phyloP scores from a whole-genome alignment of 129 eudicot genomes.

The Arctium lappa region DNA sequence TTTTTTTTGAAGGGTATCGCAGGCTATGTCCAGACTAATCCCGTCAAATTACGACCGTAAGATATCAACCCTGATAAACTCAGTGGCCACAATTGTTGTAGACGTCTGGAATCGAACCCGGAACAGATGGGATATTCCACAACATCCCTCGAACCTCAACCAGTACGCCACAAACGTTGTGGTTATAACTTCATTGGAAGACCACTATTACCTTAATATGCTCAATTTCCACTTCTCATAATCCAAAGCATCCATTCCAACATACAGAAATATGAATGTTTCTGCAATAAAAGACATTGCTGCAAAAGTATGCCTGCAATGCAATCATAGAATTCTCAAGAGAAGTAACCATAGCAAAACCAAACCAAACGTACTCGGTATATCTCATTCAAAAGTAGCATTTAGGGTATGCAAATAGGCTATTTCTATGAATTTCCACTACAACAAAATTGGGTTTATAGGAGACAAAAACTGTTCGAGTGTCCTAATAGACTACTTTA shows the following conservation, averaged over 20 bases:
- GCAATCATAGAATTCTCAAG: conserved; percentile 17
- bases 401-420: too few species aligned
- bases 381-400: background rate
- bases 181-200: background rate
- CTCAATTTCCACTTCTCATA: conserved; percentile 85
- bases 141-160: background rate
- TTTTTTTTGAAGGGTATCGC: background rate
- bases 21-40: background rate
- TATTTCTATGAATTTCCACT: too few species aligned
- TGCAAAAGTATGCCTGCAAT: conserved; percentile 89
- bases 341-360: background rate
- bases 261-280: conserved; percentile 88
- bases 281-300: conserved; percentile 95
- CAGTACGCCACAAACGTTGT: too few species aligned
- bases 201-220: conserved; percentile 49
- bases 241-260: conserved; percentile 93
- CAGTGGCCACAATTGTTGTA: background rate
- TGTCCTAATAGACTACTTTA: too few species aligned
- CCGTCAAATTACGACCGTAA: background rate
- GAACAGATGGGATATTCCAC: background rate
- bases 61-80: background rate
- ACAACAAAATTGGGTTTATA: too few species aligned
- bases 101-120: background rate
- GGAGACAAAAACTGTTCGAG: too few species aligned
- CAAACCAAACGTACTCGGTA: background rate